phyloP scores from a whole-genome alignment of 768 basidiomycete species.

The Pulveroboletus frians region DNA sequence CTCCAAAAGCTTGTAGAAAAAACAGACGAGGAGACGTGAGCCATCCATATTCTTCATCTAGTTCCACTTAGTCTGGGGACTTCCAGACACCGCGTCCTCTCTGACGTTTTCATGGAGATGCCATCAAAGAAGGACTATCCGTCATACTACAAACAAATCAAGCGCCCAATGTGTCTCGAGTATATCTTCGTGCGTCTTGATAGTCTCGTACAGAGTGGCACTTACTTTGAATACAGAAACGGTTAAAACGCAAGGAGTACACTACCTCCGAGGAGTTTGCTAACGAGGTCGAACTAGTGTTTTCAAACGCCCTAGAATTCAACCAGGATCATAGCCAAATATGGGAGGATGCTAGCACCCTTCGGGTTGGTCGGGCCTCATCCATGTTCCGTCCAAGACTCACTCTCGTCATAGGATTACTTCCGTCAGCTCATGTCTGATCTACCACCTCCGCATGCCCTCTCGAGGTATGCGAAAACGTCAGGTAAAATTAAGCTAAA shows the following conservation, averaged over 20 bases:
- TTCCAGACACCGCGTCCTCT: constrained; percentile 59
- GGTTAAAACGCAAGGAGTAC: constrained; percentile 78
- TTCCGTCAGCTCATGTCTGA: constrained; percentile 77
- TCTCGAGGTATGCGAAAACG: constrained; percentile 58
- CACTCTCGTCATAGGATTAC: constrained; percentile 45
- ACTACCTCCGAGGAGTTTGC: constrained; percentile 62
- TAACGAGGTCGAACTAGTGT: constrained; percentile 84
- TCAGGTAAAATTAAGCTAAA: constrained; percentile 69
- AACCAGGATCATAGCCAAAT: constrained; percentile 82
- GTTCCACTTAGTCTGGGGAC: not conserved
- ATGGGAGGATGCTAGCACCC: constrained; percentile 69
- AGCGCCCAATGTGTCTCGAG: constrained; percentile 73
- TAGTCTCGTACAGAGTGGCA: not conserved
- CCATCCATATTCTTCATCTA: constrained; percentile 2
- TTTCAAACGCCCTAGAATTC: constrained; percentile 83
- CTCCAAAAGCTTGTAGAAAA: constrained; percentile 71
- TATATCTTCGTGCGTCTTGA: constrained; percentile 61
- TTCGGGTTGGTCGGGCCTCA: constrained; percentile 46
- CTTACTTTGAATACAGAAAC: constrained; percentile 49
- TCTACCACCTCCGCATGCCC: constrained; percentile 59
- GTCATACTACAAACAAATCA: constrained; percentile 73
- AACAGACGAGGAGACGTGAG: constrained; percentile 62
- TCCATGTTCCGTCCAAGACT: constrained; percentile 3
- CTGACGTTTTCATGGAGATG: constrained; percentile 77
- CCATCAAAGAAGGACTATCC: constrained; percentile 78